Conservation (phyloP, 805 yeast species). For the Saturnispora mendoncae region DNA sequence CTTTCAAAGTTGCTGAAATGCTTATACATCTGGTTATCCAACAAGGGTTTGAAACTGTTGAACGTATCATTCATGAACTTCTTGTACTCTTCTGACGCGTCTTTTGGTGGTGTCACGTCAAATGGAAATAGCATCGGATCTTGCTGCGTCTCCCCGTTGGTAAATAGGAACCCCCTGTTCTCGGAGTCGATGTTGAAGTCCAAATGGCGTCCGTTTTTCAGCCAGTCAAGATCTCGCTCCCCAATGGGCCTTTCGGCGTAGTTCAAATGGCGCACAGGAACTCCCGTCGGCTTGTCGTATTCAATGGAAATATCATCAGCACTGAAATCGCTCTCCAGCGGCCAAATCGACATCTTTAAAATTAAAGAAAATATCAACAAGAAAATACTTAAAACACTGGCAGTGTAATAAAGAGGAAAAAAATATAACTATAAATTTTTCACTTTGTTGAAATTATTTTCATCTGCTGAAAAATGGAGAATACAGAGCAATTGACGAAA, state of each 20-base stretch:
- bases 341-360: conserved; percentile 6
- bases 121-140: conserved; percentile 33
- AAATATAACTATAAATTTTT: background rate
- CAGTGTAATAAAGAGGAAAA: no score
- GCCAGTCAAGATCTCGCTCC: conserved; percentile 27
- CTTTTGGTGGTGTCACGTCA: conserved; percentile 28
- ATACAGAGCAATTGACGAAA: conserved; percentile 48
- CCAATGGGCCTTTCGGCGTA: conserved; percentile 28
- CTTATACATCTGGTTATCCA: conserved; percentile 35
- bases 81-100: conserved; percentile 34
- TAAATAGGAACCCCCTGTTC: background rate
- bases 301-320: conserved; percentile 1
- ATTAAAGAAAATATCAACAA: no score
- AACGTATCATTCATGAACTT: conserved; percentile 43
- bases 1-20: conserved; percentile 22
- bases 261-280: conserved; percentile 27
- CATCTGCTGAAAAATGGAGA: background rate
- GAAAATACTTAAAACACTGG: no score
- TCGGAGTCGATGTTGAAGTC: conserved; percentile 29
- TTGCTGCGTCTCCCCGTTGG: background rate
- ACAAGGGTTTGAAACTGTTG: conserved; percentile 42
- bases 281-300: conserved; percentile 20
- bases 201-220: conserved; percentile 28
- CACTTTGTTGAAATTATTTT: background rate
- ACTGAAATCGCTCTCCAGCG: background rate